A percentile compares a stretch with the other conserved stretches of the same genome.
Conservation (phyloP, 2,329 filamentous ascomycete genomes). For the Nemania diffusa region DNA sequence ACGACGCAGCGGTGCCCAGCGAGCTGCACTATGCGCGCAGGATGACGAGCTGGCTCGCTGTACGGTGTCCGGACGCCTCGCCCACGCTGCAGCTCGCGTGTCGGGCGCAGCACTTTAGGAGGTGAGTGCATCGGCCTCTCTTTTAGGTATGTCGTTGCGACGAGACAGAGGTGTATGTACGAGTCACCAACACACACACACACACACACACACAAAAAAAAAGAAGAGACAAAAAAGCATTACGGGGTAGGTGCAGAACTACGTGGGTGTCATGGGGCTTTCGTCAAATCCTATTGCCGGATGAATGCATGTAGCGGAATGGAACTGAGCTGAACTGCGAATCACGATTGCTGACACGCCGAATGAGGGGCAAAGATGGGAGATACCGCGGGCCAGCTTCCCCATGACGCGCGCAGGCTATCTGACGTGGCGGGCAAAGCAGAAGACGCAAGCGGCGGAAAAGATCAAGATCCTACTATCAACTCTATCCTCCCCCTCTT, state of each 20-base stretch:
- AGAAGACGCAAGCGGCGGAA: constrained; percentile 72
- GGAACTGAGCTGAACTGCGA: neutral
- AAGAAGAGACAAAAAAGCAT: neutral
- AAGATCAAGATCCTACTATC: constrained; percentile 66
- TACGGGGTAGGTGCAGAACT: neutral
- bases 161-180: neutral
- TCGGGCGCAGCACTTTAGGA: constrained; percentile 84
- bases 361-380: constrained; percentile 65
- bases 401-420: constrained; percentile 81
- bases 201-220: neutral
- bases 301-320: neutral
- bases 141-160: neutral
- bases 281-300: neutral
- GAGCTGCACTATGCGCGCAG: constrained; percentile 85
- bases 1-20: constrained; percentile 64
- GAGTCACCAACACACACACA: too few species aligned
- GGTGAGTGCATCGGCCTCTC: constrained; percentile 53
- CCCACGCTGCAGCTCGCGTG: constrained; percentile 78
- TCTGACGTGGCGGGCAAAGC: constrained; percentile 79
- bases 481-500: constrained; percentile 41
- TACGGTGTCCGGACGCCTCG: constrained; percentile 69
- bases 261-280: neutral
- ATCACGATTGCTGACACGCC: constrained; percentile 9
- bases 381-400: constrained; percentile 78
- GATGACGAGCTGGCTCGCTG: constrained; percentile 78